Percentiles rank a stretch among this genome's conserved stretches.
phyloP scores from a whole-genome alignment of 2,329 filamentous ascomycete species.

The Arthrobotrys sphaeroides region DNA sequence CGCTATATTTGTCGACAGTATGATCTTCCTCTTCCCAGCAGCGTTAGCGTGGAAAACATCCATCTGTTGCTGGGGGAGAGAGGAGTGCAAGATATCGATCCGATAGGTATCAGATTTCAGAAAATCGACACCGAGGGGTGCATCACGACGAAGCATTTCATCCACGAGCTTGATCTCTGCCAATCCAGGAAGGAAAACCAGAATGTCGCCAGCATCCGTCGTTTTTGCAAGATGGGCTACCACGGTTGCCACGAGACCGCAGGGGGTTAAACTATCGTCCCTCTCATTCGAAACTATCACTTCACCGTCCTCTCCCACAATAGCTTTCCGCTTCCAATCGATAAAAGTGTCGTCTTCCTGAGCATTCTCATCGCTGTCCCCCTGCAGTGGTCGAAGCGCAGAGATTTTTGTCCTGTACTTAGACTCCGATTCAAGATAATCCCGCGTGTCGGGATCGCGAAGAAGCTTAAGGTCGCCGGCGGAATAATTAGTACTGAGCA shows the following conservation, averaged over 20 bases:
- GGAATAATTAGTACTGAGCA: constrained; percentile 58
- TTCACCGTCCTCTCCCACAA: constrained; percentile 57
- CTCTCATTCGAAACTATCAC: constrained; percentile 57
- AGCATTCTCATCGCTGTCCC: constrained; percentile 17
- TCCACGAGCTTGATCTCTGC: constrained; percentile 58
- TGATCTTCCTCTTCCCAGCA: constrained; percentile 63
- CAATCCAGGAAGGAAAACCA: constrained; percentile 65
- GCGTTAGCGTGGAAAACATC: constrained; percentile 62
- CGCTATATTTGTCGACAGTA: constrained; percentile 66
- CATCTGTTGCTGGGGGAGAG: constrained; percentile 62
- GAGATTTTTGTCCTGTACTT: constrained; percentile 2
- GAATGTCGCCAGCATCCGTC: constrained; percentile 63
- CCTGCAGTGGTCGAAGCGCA: neutral
- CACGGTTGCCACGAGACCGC: constrained; percentile 62
- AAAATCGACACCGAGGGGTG: constrained; percentile 63
- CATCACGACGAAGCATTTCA: constrained; percentile 60
- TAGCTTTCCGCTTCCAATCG: constrained; percentile 61
- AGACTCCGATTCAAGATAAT: constrained; percentile 57
- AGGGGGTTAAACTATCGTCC: constrained; percentile 62
- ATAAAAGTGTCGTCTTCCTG: constrained; percentile 58
- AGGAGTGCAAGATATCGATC: constrained; percentile 65
- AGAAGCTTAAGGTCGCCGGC: constrained; percentile 55
- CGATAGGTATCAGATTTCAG: constrained; percentile 61
- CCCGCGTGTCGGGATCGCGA: constrained; percentile 56
- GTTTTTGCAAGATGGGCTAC: constrained; percentile 64